Conservation (phyloP, 495 filamentous ascomycete genomes). For the Emericellopsis terricola region DNA sequence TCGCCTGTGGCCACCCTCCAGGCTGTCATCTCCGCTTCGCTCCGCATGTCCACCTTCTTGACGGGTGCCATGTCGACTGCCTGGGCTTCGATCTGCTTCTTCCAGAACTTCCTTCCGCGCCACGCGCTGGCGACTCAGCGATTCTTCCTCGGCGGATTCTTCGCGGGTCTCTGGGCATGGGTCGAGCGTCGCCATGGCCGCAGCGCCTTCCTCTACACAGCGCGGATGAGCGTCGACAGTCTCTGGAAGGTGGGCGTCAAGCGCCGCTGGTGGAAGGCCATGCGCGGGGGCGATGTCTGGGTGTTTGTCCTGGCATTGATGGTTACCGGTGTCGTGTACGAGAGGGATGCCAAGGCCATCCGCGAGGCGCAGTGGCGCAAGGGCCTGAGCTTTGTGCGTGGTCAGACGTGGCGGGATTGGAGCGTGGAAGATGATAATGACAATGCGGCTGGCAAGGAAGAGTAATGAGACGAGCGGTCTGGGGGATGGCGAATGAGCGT, state of each 20-base stretch:
- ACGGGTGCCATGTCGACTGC: slow-evolving; percentile 61
- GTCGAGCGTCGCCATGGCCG: slow-evolving; percentile 44
- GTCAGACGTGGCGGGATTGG: slow-evolving; percentile 31
- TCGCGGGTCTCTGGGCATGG: slow-evolving; percentile 70
- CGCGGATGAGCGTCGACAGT: slow-evolving; percentile 55
- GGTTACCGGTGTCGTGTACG: slow-evolving; percentile 61
- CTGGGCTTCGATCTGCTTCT: slow-evolving; percentile 79
- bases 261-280: slow-evolving; percentile 61
- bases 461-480: too few relatives aligned
- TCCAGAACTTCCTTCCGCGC: slow-evolving; percentile 60
- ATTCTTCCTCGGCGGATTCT: slow-evolving; percentile 73
- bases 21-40: slow-evolving; percentile 37
- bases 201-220: slow-evolving; percentile 49
- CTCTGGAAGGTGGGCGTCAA: slow-evolving; percentile 86
- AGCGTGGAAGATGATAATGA: slow-evolving; percentile 19
- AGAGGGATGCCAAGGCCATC: slow-evolving; percentile 47
- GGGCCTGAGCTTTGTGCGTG: slow-evolving; percentile 54
- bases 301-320: slow-evolving; percentile 64
- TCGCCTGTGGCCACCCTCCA: slow-evolving; percentile 48
- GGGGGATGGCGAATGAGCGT: too few relatives aligned
- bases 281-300: slow-evolving; percentile 66
- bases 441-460: slow-evolving; percentile 12
- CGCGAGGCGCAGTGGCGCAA: slow-evolving; percentile 51
- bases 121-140: slow-evolving; percentile 59
- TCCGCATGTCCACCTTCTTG: slow-evolving; percentile 54